These are phyloP conservation scores for Hymenoscyphus infarciens DNA, from an alignment of 2,329 filamentous ascomycete genomes.

Conservation along the genomic window DNA sequence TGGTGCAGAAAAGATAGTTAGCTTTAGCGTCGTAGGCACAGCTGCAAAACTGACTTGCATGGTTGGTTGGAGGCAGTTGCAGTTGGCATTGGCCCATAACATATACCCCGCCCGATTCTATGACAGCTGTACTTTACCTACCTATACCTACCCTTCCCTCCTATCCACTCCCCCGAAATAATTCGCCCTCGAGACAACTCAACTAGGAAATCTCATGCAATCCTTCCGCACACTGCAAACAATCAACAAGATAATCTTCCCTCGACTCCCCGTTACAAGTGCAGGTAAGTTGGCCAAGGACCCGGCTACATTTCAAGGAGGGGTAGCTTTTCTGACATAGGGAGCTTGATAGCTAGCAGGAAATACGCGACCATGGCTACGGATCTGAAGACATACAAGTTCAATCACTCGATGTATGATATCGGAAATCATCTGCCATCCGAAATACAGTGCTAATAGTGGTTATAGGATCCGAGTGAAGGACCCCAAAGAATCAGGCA, in stretches of 20 bases:
- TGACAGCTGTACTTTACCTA: not conserved
- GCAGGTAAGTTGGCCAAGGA: constrained; percentile 24
- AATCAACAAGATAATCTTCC: constrained; percentile 22
- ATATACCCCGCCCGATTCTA: constrained; percentile 4
- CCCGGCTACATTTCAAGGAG: constrained; percentile 5
- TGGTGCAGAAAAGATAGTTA: not conserved
- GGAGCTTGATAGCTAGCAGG: constrained; percentile 28
- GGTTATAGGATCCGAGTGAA: constrained; percentile 79
- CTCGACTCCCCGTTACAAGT: constrained; percentile 19
- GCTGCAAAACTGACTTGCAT: not conserved
- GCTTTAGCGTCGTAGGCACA: not conserved
- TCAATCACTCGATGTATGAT: constrained; percentile 80
- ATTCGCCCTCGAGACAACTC: not conserved
- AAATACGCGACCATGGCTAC: constrained; percentile 50
- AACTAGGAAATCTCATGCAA: constrained; percentile 22
- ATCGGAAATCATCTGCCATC: not conserved
- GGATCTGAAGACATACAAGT: constrained; percentile 72
- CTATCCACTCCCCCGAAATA: not conserved
- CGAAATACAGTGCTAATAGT: constrained; percentile 18
- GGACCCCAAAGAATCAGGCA: constrained; percentile 77
- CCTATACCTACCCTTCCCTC: not conserved
- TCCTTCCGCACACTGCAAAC: constrained; percentile 23
- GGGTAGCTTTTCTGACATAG: constrained; percentile 18
- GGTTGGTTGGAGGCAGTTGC: not conserved
- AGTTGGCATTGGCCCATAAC: not conserved